Conservation (phyloP, 164 flowering plant genomes). For the Annona squamosa region DNA sequence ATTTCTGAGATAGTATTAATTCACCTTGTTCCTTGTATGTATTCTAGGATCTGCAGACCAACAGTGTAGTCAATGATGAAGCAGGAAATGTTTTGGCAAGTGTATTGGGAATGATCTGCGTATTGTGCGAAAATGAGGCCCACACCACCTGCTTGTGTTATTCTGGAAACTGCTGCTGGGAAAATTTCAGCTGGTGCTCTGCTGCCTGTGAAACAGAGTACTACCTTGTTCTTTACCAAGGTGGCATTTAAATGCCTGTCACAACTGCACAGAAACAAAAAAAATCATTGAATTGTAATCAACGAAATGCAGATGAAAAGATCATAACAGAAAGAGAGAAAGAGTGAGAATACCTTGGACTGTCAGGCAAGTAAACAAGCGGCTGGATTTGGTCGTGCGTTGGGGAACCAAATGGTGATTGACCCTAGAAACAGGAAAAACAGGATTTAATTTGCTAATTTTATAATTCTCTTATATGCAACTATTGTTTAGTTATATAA, state of each 20-base stretch:
- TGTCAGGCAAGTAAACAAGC: not conserved
- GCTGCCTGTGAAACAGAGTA: conserved; percentile 15
- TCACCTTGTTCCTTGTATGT: conserved; percentile 28
- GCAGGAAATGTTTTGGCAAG: conserved; percentile 11
- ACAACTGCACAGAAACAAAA: not conserved
- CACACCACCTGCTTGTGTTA: conserved; percentile 13
- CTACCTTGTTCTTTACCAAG: conserved; percentile 15
- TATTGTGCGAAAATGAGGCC: conserved; percentile 20
- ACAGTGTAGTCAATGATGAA: conserved; percentile 28
- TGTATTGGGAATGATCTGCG: conserved; percentile 1
- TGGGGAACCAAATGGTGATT: not conserved
- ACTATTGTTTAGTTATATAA: not conserved
- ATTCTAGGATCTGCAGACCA: conserved; percentile 34
- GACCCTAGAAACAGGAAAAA: not conserved
- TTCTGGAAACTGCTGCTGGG: not conserved
- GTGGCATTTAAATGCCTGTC: conserved; percentile 9
- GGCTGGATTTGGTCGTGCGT: not conserved
- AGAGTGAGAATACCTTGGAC: not conserved
- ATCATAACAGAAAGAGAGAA: not conserved
- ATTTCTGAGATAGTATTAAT: too few relatives aligned
- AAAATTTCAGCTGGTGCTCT: not conserved
- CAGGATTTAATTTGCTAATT: too few relatives aligned
- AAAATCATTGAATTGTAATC: too few relatives aligned
- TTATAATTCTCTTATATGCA: too few relatives aligned
- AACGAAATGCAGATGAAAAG: too few relatives aligned